Evolutionary conservation across 2,329 filamentous ascomycete genomes (phyloP).

Genomic region (Curvularia verruculosa): DNA sequence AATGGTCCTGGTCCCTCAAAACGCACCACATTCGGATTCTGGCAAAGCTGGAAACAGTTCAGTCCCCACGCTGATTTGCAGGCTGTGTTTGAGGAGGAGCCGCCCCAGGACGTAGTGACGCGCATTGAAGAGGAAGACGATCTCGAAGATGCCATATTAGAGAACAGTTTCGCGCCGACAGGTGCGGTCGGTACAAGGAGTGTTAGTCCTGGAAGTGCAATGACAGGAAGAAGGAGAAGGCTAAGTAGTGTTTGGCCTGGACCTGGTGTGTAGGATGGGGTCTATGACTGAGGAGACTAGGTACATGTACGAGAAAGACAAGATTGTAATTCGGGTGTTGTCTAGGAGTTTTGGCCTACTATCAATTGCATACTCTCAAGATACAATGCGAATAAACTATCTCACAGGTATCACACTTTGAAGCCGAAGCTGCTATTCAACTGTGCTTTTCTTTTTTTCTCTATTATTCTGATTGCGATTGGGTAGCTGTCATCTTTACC

Average conservation of each 20-base stretch:
- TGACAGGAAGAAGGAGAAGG: conserved; percentile 38
- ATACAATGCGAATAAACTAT: not conserved
- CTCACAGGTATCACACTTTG: not conserved
- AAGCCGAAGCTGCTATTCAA: not conserved
- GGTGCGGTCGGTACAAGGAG: conserved; percentile 28
- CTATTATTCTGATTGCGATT: not conserved
- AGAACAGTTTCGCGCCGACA: conserved; percentile 47
- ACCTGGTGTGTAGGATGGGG: conserved; percentile 12
- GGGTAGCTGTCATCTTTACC: not conserved
- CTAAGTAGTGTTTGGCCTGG: conserved; percentile 47
- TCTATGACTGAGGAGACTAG: not conserved
- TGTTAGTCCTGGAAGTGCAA: conserved; percentile 41
- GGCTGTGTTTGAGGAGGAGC: conserved; percentile 73
- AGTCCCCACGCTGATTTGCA: conserved; percentile 74
- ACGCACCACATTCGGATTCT: conserved; percentile 48
- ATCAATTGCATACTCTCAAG: not conserved
- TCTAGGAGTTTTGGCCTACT: not conserved
- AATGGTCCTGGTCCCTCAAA: conserved; percentile 46
- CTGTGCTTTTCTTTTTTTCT: not conserved
- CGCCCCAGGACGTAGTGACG: conserved; percentile 62
- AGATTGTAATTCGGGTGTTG: not conserved
- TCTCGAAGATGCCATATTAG: conserved; percentile 52
- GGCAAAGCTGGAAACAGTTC: conserved; percentile 69
- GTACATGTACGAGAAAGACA: not conserved
- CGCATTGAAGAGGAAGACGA: conserved; percentile 58